A percentile compares a stretch with the other conserved stretches of the same genome.
phyloP scores from a whole-genome alignment of 2,329 filamentous ascomycete species.

The Thermoascus crustaceus region DNA sequence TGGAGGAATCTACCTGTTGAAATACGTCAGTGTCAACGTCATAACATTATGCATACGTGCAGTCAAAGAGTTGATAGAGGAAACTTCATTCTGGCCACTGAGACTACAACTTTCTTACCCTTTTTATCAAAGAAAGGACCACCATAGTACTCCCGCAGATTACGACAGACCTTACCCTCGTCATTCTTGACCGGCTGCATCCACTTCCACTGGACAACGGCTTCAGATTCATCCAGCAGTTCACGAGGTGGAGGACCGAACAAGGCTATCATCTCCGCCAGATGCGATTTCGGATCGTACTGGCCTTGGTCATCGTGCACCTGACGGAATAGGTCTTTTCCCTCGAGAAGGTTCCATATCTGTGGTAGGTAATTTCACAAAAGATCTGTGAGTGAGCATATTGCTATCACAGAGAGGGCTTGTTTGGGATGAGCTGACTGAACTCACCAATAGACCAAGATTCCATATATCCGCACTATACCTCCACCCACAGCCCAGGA shows the following conservation, averaged over 20 bases:
- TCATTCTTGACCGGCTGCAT: constrained; percentile 10
- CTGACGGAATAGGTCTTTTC: constrained; percentile 24
- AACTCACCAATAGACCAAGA: background rate
- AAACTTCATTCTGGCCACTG: too few relatives aligned
- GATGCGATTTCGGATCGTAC: constrained; percentile 26
- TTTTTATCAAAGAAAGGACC: constrained; percentile 20
- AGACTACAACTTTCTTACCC: constrained; percentile 7
- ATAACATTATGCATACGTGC: too few relatives aligned
- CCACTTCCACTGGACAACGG: constrained; percentile 11
- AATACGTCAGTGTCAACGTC: background rate
- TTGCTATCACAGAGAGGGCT: too few relatives aligned
- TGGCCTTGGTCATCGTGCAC: constrained; percentile 19
- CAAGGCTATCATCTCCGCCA: constrained; percentile 35
- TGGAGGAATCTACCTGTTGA: background rate
- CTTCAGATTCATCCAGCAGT: constrained; percentile 16
- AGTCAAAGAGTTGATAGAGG: too few relatives aligned
- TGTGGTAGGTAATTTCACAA: background rate
- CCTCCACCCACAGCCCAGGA: background rate
- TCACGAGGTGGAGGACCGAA: constrained; percentile 27
- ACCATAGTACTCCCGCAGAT: constrained; percentile 13
- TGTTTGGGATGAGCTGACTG: background rate
- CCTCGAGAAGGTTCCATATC: constrained; percentile 26
- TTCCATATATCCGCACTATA: constrained; percentile 1
- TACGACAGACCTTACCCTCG: constrained; percentile 10
- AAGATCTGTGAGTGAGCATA: too few relatives aligned